These are phyloP conservation scores for Karstenula rhodostoma DNA, from an alignment of 2,329 filamentous ascomycete genomes.

Conservation along the genomic window DNA sequence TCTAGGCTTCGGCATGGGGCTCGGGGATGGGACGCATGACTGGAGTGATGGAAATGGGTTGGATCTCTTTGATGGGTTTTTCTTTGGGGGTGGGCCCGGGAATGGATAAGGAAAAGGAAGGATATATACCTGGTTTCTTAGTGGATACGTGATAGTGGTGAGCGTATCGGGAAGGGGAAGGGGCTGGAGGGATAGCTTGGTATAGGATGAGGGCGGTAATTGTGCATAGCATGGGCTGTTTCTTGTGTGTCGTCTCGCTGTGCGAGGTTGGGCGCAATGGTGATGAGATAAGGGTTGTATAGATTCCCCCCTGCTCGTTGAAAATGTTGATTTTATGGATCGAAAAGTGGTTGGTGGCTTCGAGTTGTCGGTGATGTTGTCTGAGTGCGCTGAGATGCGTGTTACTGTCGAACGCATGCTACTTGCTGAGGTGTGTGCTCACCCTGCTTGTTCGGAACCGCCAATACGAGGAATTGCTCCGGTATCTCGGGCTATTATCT, in stretches of 20 bases:
- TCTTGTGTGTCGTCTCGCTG: not conserved
- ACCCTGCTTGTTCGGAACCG: too few species aligned
- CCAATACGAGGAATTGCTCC: too few species aligned
- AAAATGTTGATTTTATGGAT: not conserved
- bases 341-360: not conserved
- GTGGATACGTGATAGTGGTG: not conserved
- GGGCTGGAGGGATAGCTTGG: not conserved
- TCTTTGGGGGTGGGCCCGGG: conserved; percentile 11
- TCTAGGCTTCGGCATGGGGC: conserved; percentile 62
- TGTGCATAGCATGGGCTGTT: not conserved
- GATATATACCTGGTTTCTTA: not conserved
- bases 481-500: too few species aligned
- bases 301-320: not conserved
- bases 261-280: not conserved
- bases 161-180: not conserved
- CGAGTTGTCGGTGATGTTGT: not conserved
- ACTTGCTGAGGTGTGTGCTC: too few species aligned
- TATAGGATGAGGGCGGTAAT: not conserved
- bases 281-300: not conserved
- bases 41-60: conserved; percentile 56
- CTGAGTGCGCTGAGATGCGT: too few species aligned
- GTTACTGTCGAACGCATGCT: too few species aligned
- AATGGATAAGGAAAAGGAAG: not conserved
- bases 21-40: conserved; percentile 63
- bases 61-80: conserved; percentile 71